A percentile compares a stretch with the other conserved stretches of the same genome.
Conservation (phyloP, 345 rosid genomes). For the Eutrema yunnanense region DNA sequence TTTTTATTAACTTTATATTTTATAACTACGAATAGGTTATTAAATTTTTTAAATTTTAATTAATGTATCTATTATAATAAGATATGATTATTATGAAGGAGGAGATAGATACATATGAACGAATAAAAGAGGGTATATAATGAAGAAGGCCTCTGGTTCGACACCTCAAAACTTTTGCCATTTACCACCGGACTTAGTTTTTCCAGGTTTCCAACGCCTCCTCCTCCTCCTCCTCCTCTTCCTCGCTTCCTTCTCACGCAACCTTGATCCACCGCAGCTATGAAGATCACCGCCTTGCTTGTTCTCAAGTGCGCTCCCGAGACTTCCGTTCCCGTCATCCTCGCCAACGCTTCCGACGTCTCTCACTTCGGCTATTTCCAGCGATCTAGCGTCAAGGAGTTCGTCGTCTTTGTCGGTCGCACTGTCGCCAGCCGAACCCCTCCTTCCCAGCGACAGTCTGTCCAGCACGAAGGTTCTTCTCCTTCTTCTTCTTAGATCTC, state of each 20-base stretch:
- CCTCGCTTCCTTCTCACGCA: constrained; percentile 22
- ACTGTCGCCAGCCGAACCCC: constrained; percentile 91
- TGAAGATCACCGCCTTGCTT: constrained; percentile 92
- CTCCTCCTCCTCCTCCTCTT: neutral
- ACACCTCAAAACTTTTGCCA: neutral
- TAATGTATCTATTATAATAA: no score
- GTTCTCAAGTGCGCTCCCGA: constrained; percentile 68
- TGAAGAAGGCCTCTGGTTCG: neutral
- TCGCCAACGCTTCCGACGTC: constrained; percentile 70
- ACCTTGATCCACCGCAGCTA: constrained; percentile 26
- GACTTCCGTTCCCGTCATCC: constrained; percentile 45
- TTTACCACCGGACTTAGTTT: neutral
- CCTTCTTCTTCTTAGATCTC: neutral
- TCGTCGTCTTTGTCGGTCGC: constrained; percentile 77
- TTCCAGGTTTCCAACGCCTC: constrained; percentile 1
- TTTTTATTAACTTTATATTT: no score
- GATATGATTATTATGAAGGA: no score
- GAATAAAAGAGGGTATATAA: neutral
- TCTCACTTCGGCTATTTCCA: constrained; percentile 90
- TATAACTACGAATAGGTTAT: no score
- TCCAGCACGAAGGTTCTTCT: constrained; percentile 74
- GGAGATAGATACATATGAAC: neutral
- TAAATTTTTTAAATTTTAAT: no score
- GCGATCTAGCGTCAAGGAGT: constrained; percentile 80
- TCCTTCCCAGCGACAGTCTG: constrained; percentile 85